These are phyloP conservation scores for Beauveria australis DNA, from an alignment of 2,329 filamentous ascomycete genomes.

Conservation along the genomic window DNA sequence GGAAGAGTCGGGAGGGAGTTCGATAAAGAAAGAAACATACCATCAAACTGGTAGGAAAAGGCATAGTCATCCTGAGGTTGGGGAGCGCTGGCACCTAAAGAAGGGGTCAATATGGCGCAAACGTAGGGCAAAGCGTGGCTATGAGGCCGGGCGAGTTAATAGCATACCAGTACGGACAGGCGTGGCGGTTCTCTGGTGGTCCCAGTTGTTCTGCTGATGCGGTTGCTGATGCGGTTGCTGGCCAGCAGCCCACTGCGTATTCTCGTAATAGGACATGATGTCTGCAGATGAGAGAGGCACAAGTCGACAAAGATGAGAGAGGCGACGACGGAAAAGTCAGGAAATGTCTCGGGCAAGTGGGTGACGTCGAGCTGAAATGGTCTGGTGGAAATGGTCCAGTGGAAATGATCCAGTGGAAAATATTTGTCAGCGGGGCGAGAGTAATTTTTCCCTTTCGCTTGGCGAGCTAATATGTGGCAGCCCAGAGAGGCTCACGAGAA, in stretches of 20 bases:
- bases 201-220: conserved; percentile 30
- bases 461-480: background rate
- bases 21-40: conserved; percentile 45
- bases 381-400: conserved; percentile 3
- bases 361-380: conserved; percentile 11
- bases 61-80: conserved; percentile 69
- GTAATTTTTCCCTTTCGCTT: background rate
- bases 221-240: conserved; percentile 12
- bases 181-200: conserved; percentile 34
- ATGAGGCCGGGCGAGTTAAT: conserved; percentile 10
- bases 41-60: conserved; percentile 83
- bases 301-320: conserved; percentile 15
- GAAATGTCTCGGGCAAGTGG: conserved; percentile 12
- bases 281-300: background rate
- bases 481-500: background rate
- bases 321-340: conserved; percentile 1
- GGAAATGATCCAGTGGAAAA: conserved; percentile 1
- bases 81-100: conserved; percentile 64
- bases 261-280: conserved; percentile 39
- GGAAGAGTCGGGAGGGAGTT: background rate
- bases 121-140: background rate
- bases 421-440: conserved; percentile 10
- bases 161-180: conserved; percentile 32
- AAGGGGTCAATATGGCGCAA: conserved; percentile 12
- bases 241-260: conserved; percentile 31